Conservation (phyloP, 2,329 filamentous ascomycete genomes). For the Boeremia lycopersici region DNA sequence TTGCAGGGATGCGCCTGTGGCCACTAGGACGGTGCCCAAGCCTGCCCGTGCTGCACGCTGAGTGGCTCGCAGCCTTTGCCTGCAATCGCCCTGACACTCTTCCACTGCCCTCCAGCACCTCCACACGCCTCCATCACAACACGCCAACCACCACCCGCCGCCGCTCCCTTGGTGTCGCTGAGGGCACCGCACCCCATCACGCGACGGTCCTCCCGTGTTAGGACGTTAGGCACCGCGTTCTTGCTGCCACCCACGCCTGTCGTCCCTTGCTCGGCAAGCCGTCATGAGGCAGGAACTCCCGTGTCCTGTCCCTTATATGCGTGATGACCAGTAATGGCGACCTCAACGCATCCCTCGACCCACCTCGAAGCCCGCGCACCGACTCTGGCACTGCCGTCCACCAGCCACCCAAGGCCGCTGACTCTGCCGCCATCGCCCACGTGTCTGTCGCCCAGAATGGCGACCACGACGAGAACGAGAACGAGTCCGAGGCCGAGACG, state of each 20-base stretch:
- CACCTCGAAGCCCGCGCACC: constrained; percentile 23
- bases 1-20: constrained; percentile 28
- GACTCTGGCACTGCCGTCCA: constrained; percentile 1
- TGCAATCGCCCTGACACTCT: constrained; percentile 13
- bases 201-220: constrained; percentile 18
- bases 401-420: constrained; percentile 23
- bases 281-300: constrained; percentile 48
- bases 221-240: constrained; percentile 15
- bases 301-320: constrained; percentile 46
- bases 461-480: constrained; percentile 49
- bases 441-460: constrained; percentile 30
- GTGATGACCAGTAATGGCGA: constrained; percentile 50
- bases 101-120: constrained; percentile 22
- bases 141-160: constrained; percentile 16
- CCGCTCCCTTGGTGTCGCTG: constrained; percentile 16
- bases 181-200: constrained; percentile 17
- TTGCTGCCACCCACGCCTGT: constrained; percentile 18
- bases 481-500: constrained; percentile 58
- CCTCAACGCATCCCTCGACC: constrained; percentile 37
- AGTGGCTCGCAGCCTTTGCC: constrained; percentile 24
- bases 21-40: constrained; percentile 21
- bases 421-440: constrained; percentile 27
- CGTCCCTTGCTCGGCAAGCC: constrained; percentile 39
- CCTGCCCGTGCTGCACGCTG: constrained; percentile 25
- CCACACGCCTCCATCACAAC: constrained; percentile 20